Base-by-base conservation (phyloP, 106 monocot genomes). In the Acorus gramineus region DNA sequence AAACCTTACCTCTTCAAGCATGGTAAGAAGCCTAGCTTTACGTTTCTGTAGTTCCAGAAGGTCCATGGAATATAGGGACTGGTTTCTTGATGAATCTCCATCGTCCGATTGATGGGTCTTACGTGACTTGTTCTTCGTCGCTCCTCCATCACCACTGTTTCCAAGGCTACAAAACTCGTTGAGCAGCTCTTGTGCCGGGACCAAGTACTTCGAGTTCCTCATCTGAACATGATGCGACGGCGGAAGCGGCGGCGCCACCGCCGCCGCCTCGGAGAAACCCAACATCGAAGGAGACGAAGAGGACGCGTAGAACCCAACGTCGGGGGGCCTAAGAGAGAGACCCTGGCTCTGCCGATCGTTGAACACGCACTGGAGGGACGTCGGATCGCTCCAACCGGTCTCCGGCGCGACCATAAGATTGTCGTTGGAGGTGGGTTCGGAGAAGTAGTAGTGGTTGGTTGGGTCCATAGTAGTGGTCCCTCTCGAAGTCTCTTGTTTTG, bases 1-100 rank as follows among this genome's bases (percentile, higher is more conserved):
- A 54, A 4, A 13, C 2, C 46, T 58, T 9, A 87, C 87, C 87
- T 87, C 87, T 73, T 80, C 77, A 55, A 87, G 72, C 83, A 87
- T 77, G 77, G 74, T 71, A 8, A 78, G 54, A 4, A 87, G 78
- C 58, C 57, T 78, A 3, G 77, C 69, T 73, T 80, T 87, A 52
- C 80, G 77, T 69, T 72, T 87, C 61, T 80, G 80, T 7, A 87
- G 71, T 53, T 84, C 80, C n/a, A 71, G 5, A 12, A 78, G 72
- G 57, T 84, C 78, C 77, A 92, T 62, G 57, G 87, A 81, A 56
- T 52, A 65, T 0, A 83, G 72, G 42, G 71, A 63, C 48, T 59
- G 71, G 44, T 4, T 8, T 6, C 44, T 8, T 50, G 58, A 50
- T 28, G 68, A 45, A 53, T 28, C 28, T 28, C 28, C 28, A 28